Evolutionary conservation across 2,329 filamentous ascomycete species (phyloP).

Genomic region (Phialemoniopsis sp.): DNA sequence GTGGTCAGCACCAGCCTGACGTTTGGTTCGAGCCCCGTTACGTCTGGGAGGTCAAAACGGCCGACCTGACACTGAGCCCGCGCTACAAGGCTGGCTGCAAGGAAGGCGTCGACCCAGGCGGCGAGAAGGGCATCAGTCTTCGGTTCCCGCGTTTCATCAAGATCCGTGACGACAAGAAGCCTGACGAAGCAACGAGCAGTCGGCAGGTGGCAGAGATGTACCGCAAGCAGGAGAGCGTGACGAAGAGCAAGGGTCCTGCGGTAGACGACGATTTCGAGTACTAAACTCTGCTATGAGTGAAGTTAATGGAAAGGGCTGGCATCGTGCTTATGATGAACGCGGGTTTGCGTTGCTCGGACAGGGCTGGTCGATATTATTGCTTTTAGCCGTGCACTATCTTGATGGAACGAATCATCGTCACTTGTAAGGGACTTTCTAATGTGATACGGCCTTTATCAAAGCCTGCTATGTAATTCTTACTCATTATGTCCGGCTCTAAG

Average conservation of each 20-base stretch:
- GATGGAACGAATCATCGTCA: too few relatives aligned
- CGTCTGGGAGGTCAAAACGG: constrained; percentile 98
- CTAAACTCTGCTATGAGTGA: constrained; percentile 31
- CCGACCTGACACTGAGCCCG: constrained; percentile 88
- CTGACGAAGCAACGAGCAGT: constrained; percentile 80
- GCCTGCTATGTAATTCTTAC: too few relatives aligned
- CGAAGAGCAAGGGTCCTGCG: constrained; percentile 77
- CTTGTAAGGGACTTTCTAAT: too few relatives aligned
- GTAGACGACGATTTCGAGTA: constrained; percentile 99
- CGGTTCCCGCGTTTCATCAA: constrained; percentile 93
- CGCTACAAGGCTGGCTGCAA: constrained; percentile 87
- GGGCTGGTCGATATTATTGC: too few relatives aligned
- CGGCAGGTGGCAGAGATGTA: constrained; percentile 96
- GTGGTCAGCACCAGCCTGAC: constrained; percentile 90
- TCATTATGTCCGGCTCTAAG: too few relatives aligned
- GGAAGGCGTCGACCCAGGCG: constrained; percentile 69
- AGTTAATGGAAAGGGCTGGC: too few relatives aligned
- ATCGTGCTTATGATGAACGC: too few relatives aligned
- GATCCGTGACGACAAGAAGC: constrained; percentile 90
- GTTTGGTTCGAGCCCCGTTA: constrained; percentile 95
- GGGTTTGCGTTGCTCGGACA: too few relatives aligned
- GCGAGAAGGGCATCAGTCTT: constrained; percentile 78
- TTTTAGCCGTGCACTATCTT: too few relatives aligned
- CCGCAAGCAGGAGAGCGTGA: constrained; percentile 84
- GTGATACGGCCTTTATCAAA: not conserved